These are phyloP conservation scores for Aspergillus chevalieri DNA, from an alignment of 2,329 filamentous ascomycete genomes.

Conservation along the genomic window DNA sequence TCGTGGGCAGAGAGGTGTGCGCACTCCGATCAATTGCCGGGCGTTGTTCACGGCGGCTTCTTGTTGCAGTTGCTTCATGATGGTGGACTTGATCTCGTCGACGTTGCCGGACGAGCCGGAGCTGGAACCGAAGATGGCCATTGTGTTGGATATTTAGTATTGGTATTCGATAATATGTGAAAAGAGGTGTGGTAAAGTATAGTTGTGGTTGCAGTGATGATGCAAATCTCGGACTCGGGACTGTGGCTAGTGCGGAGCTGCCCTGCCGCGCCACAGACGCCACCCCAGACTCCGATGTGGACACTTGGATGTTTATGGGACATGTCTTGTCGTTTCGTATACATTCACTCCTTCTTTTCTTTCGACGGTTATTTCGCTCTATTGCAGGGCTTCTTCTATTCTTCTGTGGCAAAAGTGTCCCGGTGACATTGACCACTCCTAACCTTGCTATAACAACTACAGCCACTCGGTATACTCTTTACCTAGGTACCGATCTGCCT, in stretches of 20 bases:
- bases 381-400: not conserved
- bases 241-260: slow-evolving; percentile 12
- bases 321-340: not conserved
- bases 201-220: slow-evolving; percentile 1
- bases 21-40: slow-evolving; percentile 63
- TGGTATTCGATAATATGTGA: not conserved
- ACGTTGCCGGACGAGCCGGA: slow-evolving; percentile 19
- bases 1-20: slow-evolving; percentile 14
- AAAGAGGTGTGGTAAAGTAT: not conserved
- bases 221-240: not conserved
- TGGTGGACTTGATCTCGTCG: slow-evolving; percentile 43
- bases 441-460: too few relatives aligned
- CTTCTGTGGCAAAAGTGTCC: too few relatives aligned
- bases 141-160: slow-evolving; percentile 7
- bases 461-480: not conserved
- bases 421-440: too few relatives aligned
- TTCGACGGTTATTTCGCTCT: slow-evolving; percentile 2
- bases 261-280: slow-evolving; percentile 11
- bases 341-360: slow-evolving; percentile 7
- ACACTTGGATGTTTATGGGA: slow-evolving; percentile 16
- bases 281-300: slow-evolving; percentile 11
- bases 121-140: slow-evolving; percentile 35
- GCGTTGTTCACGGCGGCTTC: slow-evolving; percentile 65
- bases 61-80: slow-evolving; percentile 59
- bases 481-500: not conserved